These are phyloP conservation scores for Backusella circina DNA, from an alignment of 192 early-diverging fungal species.

Conservation along the genomic window DNA sequence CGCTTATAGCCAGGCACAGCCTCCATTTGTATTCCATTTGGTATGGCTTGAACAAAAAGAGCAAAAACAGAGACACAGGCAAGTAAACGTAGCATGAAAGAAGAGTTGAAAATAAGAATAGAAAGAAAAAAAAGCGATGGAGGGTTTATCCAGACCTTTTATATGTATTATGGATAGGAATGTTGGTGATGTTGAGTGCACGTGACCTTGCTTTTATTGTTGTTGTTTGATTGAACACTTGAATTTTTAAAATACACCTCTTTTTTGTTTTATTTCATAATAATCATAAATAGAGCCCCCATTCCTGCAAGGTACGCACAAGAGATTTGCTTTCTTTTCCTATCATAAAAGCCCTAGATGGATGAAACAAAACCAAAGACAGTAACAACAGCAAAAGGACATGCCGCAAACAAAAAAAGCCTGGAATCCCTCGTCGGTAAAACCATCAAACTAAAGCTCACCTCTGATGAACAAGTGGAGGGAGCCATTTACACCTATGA, in stretches of 20 bases:
- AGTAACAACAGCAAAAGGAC: background rate
- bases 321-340: background rate
- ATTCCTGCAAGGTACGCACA: background rate
- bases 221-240: too few relatives aligned
- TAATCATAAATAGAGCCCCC: background rate
- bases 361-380: background rate
- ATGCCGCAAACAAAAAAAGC: slow-evolving; percentile 20
- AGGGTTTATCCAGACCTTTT: too few relatives aligned
- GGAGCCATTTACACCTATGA: slow-evolving; percentile 59
- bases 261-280: background rate
- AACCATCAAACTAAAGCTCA: slow-evolving; percentile 44
- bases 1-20: background rate
- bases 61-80: background rate
- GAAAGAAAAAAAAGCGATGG: background rate
- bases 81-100: background rate
- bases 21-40: background rate
- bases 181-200: background rate
- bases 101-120: background rate
- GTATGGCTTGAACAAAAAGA: background rate
- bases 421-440: slow-evolving; percentile 47
- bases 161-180: too few relatives aligned
- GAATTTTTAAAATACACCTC: too few relatives aligned
- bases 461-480: slow-evolving; percentile 46
- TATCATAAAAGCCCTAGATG: background rate
- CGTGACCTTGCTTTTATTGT: background rate